Evolutionary conservation across 2,329 filamentous ascomycete species (phyloP).

Genomic region (Beauveria bassiana): DNA sequence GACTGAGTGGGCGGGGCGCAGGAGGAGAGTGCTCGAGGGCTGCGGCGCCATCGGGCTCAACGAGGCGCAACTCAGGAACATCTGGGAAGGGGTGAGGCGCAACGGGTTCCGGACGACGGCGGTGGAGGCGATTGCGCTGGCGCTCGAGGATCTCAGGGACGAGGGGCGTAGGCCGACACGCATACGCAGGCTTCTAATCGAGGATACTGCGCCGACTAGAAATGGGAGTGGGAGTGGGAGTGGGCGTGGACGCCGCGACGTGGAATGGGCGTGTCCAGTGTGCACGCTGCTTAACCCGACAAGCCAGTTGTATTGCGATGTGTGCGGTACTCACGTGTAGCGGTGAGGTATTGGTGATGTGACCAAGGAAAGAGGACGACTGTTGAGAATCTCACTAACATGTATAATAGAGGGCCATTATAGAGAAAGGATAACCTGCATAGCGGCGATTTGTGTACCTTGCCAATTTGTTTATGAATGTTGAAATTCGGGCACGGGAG

Average conservation of each 20-base stretch:
- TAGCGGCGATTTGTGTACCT: no score
- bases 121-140: constrained; percentile 80
- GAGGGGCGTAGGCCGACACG: not conserved
- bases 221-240: not conserved
- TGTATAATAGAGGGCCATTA: not conserved
- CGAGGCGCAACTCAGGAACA: constrained; percentile 57
- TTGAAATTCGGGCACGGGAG: no score
- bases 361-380: not conserved
- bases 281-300: constrained; percentile 52
- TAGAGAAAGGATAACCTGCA: no score
- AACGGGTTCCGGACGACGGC: constrained; percentile 77
- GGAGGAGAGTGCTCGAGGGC: constrained; percentile 58
- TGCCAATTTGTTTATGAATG: no score
- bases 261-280: constrained; percentile 43
- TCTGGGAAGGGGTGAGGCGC: constrained; percentile 54
- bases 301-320: constrained; percentile 47
- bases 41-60: constrained; percentile 67
- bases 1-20: constrained; percentile 41
- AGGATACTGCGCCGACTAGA: not conserved
- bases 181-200: not conserved
- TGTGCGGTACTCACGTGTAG: constrained; percentile 37
- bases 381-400: not conserved
- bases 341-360: not conserved
- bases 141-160: constrained; percentile 75
- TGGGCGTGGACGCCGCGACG: constrained; percentile 10